These are phyloP conservation scores for Podila epicladia DNA, from an alignment of 192 early-diverging fungal species.

Conservation along the genomic window DNA sequence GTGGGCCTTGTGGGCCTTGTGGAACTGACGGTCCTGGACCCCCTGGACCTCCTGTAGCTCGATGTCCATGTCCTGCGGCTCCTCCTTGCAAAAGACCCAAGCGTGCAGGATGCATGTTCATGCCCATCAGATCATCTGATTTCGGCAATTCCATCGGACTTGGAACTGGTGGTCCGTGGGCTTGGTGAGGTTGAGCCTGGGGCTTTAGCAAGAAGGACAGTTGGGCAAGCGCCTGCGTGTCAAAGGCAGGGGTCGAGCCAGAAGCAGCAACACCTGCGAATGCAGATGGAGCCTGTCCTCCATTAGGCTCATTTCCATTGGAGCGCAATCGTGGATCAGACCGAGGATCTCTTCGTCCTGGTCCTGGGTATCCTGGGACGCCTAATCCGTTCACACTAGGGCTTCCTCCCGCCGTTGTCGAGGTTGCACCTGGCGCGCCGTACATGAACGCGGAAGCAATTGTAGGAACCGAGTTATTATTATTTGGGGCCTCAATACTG, in stretches of 20 bases:
- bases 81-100: constrained; percentile 1
- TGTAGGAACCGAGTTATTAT: constrained; percentile 43
- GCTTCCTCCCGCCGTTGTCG: not conserved
- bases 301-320: not conserved
- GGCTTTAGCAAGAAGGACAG: not conserved
- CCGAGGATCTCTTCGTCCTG: not conserved
- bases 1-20: too few relatives aligned
- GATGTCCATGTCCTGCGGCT: not conserved
- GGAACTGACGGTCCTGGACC: too few relatives aligned
- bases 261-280: not conserved
- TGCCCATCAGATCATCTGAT: constrained; percentile 2
- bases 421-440: not conserved
- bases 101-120: constrained; percentile 3
- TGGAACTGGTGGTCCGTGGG: not conserved
- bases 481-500: constrained; percentile 43
- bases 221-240: not conserved
- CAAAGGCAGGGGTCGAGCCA: not conserved
- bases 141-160: not conserved
- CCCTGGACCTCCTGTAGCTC: not conserved
- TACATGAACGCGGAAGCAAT: constrained; percentile 8
- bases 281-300: not conserved
- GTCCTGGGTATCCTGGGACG: not conserved
- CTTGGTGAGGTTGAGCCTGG: not conserved
- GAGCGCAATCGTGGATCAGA: not conserved
- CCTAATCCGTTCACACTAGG: not conserved